Evolutionary conservation across 2,329 filamentous ascomycete genomes (phyloP).

Genomic region (Pyricularia pennisetigena): DNA sequence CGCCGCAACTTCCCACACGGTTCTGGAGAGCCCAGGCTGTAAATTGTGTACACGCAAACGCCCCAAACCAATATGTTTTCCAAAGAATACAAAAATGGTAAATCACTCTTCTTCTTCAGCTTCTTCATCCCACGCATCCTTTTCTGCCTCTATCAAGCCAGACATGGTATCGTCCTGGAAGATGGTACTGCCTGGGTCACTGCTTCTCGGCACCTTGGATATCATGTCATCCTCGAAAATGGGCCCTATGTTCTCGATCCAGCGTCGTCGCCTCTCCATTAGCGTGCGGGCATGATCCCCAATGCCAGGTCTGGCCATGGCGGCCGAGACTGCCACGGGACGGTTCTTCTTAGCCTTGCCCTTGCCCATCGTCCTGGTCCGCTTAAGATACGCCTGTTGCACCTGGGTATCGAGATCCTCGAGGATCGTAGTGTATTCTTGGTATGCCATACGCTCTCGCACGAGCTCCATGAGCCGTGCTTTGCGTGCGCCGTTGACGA

Average conservation of each 20-base stretch:
- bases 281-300: conserved; percentile 84
- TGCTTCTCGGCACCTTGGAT: conserved; percentile 56
- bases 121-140: conserved; percentile 74
- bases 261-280: conserved; percentile 83
- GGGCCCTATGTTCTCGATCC: conserved; percentile 83
- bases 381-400: conserved; percentile 89
- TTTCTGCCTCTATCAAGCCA: conserved; percentile 62
- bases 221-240: conserved; percentile 81
- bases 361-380: conserved; percentile 88
- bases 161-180: conserved; percentile 68
- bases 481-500: conserved; percentile 86
- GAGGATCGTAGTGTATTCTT: conserved; percentile 93
- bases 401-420: conserved; percentile 95
- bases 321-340: conserved; percentile 36
- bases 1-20: background rate
- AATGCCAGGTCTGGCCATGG: conserved; percentile 66
- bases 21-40: background rate
- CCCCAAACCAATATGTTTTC: background rate
- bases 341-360: conserved; percentile 64
- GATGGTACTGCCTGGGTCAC: conserved; percentile 57
- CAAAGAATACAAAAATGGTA: background rate
- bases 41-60: background rate
- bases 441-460: conserved; percentile 86
- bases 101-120: conserved; percentile 46
- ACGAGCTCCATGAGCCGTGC: conserved; percentile 77